These are phyloP conservation scores for Torulaspora delbrueckii DNA, from an alignment of 805 yeast species.

Conservation along the genomic window DNA sequence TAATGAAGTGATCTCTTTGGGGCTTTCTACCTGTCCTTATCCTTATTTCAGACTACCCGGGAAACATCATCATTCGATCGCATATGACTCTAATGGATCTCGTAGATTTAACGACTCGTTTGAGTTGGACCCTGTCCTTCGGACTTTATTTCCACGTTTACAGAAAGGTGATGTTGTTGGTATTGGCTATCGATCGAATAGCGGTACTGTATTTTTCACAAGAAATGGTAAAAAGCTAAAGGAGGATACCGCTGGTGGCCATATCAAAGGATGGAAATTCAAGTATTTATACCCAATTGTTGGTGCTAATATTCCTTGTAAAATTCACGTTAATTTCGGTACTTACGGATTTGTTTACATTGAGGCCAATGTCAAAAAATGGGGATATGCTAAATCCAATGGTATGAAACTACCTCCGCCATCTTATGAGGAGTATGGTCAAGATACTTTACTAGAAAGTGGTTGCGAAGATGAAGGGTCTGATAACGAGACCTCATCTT, in stretches of 20 bases:
- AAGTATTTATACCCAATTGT: constrained; percentile 78
- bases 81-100: constrained; percentile 84
- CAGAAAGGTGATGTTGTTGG: constrained; percentile 90
- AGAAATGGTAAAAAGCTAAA: constrained; percentile 86
- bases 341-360: constrained; percentile 84
- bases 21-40: constrained; percentile 81
- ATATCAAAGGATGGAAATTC: constrained; percentile 63
- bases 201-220: constrained; percentile 88
- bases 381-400: constrained; percentile 91
- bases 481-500: constrained; percentile 32
- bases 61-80: constrained; percentile 72
- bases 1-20: constrained; percentile 60
- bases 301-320: constrained; percentile 79
- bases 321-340: constrained; percentile 85
- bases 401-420: constrained; percentile 94
- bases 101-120: constrained; percentile 80
- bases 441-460: constrained; percentile 71
- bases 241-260: constrained; percentile 79
- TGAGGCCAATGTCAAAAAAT: constrained; percentile 88
- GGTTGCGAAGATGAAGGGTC: constrained; percentile 47
- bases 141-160: constrained; percentile 52
- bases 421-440: constrained; percentile 72
- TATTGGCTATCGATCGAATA: constrained; percentile 75
- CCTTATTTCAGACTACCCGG: constrained; percentile 95
- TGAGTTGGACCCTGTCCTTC: constrained; percentile 39